A percentile compares a stretch with the other conserved stretches of the same genome.
phyloP scores from a whole-genome alignment of 2,329 filamentous ascomycete genomes.

The Aspergillus carbonarius region DNA sequence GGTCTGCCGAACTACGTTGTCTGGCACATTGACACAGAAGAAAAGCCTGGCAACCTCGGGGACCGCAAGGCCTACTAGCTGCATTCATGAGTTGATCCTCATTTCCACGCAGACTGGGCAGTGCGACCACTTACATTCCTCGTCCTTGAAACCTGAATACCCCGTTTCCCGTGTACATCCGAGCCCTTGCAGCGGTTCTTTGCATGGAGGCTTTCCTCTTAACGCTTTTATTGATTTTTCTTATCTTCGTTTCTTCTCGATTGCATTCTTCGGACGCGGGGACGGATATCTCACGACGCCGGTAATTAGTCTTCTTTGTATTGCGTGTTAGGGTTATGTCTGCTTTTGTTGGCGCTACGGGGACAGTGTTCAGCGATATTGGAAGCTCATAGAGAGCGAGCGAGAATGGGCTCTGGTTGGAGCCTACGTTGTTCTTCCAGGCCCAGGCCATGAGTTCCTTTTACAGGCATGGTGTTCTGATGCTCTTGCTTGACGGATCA shows the following conservation, averaged over 20 bases:
- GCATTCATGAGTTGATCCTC: constrained; percentile 10
- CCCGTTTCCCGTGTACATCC: constrained; percentile 20
- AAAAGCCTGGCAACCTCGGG: constrained; percentile 77
- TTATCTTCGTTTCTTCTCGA: constrained; percentile 16
- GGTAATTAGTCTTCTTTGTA: constrained; percentile 35
- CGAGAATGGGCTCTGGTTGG: constrained; percentile 18
- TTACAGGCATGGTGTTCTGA: neutral
- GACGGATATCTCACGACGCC: constrained; percentile 34
- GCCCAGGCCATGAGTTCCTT: neutral
- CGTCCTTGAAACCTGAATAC: constrained; percentile 8
- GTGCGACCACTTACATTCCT: constrained; percentile 1
- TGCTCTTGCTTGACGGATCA: neutral
- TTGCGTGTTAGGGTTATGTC: constrained; percentile 29
- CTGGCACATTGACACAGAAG: constrained; percentile 96
- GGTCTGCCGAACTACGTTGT: constrained; percentile 97
- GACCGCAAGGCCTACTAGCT: constrained; percentile 40
- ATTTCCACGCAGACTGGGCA: neutral
- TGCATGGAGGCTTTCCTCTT: constrained; percentile 13
- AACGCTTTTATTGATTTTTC: constrained; percentile 17
- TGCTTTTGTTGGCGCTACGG: constrained; percentile 37
- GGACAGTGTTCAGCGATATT: constrained; percentile 35
- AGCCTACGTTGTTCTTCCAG: constrained; percentile 12
- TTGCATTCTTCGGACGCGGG: constrained; percentile 20
- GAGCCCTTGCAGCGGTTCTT: constrained; percentile 15
- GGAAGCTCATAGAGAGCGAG: constrained; percentile 25